Conservation (phyloP, 2,329 filamentous ascomycete genomes). For the Teratosphaeriaceae sp. region DNA sequence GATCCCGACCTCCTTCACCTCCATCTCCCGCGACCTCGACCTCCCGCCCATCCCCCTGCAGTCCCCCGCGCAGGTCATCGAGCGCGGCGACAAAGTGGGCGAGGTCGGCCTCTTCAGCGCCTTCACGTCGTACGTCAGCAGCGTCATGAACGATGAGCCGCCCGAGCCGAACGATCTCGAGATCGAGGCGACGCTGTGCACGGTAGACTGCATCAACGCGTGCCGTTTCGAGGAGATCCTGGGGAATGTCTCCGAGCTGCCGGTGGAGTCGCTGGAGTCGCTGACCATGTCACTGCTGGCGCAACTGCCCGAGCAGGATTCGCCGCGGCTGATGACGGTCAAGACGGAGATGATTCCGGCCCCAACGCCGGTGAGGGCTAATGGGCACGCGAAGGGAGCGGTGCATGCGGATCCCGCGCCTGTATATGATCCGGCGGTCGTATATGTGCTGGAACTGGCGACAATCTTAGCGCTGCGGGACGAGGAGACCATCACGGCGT, state of each 20-base stretch:
- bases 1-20: conserved; percentile 70
- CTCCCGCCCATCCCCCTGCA: conserved; percentile 82
- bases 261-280: conserved; percentile 50
- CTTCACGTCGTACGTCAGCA: conserved; percentile 95
- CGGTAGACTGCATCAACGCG: conserved; percentile 87
- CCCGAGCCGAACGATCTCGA: conserved; percentile 97
- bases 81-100: conserved; percentile 68
- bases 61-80: conserved; percentile 85
- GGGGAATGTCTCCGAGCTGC: conserved; percentile 67
- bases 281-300: conserved; percentile 69
- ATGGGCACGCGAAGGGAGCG: conserved; percentile 38
- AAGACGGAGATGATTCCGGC: conserved; percentile 78
- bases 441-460: conserved; percentile 87
- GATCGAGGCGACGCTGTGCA: conserved; percentile 88
- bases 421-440: conserved; percentile 75
- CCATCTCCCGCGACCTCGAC: conserved; percentile 58
- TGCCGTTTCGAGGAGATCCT: conserved; percentile 81
- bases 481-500: conserved; percentile 59
- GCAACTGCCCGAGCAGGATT: conserved; percentile 74
- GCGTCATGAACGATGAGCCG: conserved; percentile 95
- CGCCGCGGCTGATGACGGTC: conserved; percentile 75
- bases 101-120: conserved; percentile 89
- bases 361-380: conserved; percentile 50
- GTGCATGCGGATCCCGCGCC: conserved; percentile 30
- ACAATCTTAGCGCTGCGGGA: conserved; percentile 76